Conservation (phyloP, 805 yeast genomes). For the Ogataea ganodermae region DNA sequence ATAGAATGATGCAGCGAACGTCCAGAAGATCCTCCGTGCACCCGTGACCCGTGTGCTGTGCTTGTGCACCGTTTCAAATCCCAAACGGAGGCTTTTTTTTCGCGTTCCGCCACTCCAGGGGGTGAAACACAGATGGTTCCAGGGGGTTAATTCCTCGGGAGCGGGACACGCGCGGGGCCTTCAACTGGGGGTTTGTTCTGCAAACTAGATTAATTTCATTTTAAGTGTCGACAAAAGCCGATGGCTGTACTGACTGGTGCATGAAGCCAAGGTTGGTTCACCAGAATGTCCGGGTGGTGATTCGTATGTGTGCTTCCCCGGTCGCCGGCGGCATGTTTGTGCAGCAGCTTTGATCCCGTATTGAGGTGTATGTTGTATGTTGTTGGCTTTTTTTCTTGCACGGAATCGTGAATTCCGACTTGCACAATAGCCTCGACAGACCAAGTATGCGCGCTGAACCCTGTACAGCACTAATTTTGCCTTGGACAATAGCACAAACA, state of each 20-base stretch:
- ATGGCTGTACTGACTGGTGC: background rate
- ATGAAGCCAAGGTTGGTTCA: background rate
- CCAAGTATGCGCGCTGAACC: constrained; percentile 1
- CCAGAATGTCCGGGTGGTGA: no score
- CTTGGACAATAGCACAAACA: background rate
- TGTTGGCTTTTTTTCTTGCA: background rate
- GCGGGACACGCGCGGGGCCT: constrained; percentile 4
- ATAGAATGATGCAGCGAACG: no score
- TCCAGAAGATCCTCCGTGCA: no score
- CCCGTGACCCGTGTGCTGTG: background rate
- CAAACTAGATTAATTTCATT: constrained; percentile 1
- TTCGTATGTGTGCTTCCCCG: no score
- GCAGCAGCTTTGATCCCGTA: background rate
- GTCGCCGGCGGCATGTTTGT: no score
- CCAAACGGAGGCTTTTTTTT: background rate
- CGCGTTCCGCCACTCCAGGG: background rate
- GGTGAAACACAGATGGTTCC: background rate
- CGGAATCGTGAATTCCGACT: constrained; percentile 5
- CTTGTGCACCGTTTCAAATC: background rate
- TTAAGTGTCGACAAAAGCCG: background rate
- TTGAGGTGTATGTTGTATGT: background rate
- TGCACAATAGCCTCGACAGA: background rate
- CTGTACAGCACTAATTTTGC: constrained; percentile 1
- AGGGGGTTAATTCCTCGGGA: constrained; percentile 4
- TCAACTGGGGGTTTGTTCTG: constrained; percentile 3